phyloP scores from a whole-genome alignment of 169 alveolate species.

The Besnoitia besnoiti region DNA sequence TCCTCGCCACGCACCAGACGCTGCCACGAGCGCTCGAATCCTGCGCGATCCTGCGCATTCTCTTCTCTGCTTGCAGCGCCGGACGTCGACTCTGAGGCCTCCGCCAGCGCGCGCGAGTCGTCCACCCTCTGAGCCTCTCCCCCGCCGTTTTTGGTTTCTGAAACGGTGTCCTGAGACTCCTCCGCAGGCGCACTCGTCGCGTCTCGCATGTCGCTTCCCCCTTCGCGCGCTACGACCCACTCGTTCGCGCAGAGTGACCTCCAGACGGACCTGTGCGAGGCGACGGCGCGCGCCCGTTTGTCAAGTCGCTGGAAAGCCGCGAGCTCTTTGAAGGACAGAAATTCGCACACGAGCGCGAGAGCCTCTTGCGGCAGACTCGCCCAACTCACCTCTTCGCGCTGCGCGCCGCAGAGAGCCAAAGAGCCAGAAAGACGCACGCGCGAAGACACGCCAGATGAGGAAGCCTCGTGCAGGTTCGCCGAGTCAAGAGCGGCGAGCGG shows the following conservation, averaged over 20 bases:
- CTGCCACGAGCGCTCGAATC: background rate
- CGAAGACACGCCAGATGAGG: no score
- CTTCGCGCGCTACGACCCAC: background rate
- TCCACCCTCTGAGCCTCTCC: background rate
- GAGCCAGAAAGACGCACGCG: no score
- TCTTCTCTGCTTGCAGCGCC: background rate
- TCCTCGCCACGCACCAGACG: background rate
- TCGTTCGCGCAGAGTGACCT: background rate
- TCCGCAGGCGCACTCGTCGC: no score
- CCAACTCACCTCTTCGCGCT: background rate
- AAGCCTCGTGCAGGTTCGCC: no score
- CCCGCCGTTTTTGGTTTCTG: background rate
- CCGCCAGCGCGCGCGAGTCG: background rate
- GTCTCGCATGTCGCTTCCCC: background rate
- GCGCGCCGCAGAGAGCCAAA: background rate
- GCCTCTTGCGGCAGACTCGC: background rate
- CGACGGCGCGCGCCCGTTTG: background rate
- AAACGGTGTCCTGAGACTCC: no score
- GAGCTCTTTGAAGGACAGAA: background rate
- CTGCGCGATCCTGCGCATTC: background rate
- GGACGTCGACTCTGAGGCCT: background rate
- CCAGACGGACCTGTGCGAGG: background rate
- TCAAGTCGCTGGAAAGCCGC: background rate
- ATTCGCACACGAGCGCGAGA: background rate
- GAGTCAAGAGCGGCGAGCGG: no score